Conservation (phyloP, 2,329 filamentous ascomycete genomes). For the Colletotrichum viniferum region DNA sequence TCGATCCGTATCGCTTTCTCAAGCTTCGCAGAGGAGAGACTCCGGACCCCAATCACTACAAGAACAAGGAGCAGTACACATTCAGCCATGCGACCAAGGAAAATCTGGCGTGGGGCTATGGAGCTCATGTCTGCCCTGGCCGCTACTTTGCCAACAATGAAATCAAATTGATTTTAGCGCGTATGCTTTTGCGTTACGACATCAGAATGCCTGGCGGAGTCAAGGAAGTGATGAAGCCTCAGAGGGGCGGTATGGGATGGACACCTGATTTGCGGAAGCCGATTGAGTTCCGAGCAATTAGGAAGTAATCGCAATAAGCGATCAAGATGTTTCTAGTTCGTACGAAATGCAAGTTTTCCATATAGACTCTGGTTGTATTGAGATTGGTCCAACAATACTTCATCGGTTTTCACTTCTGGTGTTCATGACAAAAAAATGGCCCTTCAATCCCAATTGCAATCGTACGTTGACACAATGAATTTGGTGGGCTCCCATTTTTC, state of each 20-base stretch:
- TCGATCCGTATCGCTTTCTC: not conserved
- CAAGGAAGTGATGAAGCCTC: not conserved
- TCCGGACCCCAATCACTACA: not conserved
- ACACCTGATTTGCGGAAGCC: not conserved
- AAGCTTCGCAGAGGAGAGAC: not conserved
- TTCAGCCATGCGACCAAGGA: slow-evolving; percentile 38
- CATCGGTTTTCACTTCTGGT: rapidly evolving
- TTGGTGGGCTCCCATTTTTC: no score
- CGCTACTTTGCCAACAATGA: slow-evolving; percentile 40
- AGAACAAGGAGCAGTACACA: slow-evolving; percentile 30
- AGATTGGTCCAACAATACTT: not conserved
- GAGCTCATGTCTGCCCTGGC: slow-evolving; percentile 39
- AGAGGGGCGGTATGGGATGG: not conserved
- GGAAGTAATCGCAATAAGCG: rapidly evolving
- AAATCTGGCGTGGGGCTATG: slow-evolving; percentile 37
- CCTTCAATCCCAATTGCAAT: no score
- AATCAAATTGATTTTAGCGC: slow-evolving; percentile 36
- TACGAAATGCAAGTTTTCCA: no score
- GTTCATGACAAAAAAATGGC: rapidly evolving
- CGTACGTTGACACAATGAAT: no score
- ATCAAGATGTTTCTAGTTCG: rapidly evolving
- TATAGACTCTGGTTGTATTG: not conserved
- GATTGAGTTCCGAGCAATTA: not conserved
- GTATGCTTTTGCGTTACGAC: slow-evolving; percentile 35
- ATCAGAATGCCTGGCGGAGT: slow-evolving; percentile 5